These are phyloP conservation scores for Neurospora discreta DNA, from an alignment of 495 filamentous ascomycete genomes.

Conservation along the genomic window DNA sequence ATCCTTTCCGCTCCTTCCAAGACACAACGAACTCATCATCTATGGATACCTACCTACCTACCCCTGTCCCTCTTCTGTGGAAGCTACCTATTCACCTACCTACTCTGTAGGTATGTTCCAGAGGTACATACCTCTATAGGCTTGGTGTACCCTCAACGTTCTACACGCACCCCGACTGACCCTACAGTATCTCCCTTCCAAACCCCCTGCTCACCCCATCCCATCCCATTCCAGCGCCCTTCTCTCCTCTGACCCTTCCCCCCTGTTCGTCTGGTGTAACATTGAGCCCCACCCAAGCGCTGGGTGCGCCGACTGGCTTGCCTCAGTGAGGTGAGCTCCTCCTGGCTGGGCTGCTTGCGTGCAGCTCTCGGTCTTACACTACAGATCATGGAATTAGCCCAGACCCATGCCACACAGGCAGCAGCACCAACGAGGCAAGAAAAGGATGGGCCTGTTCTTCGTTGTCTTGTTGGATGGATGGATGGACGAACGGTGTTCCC, in stretches of 20 bases:
- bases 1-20: neutral
- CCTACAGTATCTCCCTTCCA: neutral
- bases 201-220: neutral
- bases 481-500: neutral
- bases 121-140: neutral
- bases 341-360: neutral
- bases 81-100: no score
- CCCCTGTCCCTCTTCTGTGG: neutral
- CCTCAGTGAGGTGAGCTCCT: slow-evolving; percentile 3
- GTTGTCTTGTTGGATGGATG: neutral
- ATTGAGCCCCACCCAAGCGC: slow-evolving; percentile 20
- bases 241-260: neutral
- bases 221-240: neutral
- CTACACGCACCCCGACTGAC: neutral
- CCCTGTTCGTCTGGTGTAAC: neutral
- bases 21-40: neutral
- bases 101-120: no score
- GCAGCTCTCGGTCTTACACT: neutral
- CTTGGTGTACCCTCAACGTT: neutral
- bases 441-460: neutral
- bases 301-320: slow-evolving; percentile 27
- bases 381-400: no score
- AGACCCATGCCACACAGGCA: neutral
- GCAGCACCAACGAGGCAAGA: neutral
- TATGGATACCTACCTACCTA: neutral